Percentiles rank a stretch among this genome's conserved stretches.
These are phyloP conservation scores for Xylariales sp. DNA, from an alignment of 2,329 filamentous ascomycete genomes.

Conservation along the genomic window DNA sequence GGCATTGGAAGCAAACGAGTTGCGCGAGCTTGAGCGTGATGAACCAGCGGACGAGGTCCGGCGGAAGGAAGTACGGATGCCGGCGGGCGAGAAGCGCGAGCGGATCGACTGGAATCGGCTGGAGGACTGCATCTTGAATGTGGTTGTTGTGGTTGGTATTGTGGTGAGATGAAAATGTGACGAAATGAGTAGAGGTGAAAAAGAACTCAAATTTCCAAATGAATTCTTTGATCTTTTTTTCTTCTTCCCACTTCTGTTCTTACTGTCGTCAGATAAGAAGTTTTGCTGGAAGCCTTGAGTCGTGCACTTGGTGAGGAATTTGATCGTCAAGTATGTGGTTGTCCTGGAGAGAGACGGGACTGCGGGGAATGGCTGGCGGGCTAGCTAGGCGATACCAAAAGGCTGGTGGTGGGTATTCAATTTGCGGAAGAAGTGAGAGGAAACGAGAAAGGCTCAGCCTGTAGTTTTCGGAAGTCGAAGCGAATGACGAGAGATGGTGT, in stretches of 20 bases:
- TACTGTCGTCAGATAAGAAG: no score
- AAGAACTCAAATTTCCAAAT: no score
- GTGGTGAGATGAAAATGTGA: slow-evolving; percentile 1
- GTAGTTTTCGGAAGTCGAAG: slow-evolving; percentile 17
- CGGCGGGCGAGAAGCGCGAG: slow-evolving; percentile 44
- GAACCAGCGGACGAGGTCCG: slow-evolving; percentile 44
- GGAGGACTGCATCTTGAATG: slow-evolving; percentile 39
- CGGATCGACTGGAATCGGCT: slow-evolving; percentile 47
- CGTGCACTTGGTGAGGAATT: background rate
- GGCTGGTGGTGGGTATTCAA: no score
- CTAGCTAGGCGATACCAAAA: no score
- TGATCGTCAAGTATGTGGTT: slow-evolving; percentile 5
- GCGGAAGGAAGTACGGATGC: slow-evolving; percentile 48
- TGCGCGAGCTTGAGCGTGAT: slow-evolving; percentile 32
- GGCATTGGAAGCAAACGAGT: slow-evolving; percentile 38
- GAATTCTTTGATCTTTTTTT: no score
- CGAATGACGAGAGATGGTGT: slow-evolving; percentile 19
- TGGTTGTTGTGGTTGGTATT: slow-evolving; percentile 4
- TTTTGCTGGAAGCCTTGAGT: background rate
- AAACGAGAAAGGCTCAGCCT: slow-evolving; percentile 33
- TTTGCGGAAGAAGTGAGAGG: no score
- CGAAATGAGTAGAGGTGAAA: no score
- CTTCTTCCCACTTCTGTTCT: no score
- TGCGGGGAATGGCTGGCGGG: no score
- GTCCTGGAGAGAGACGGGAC: no score